Conservation (phyloP, 495 filamentous ascomycete genomes). For the Aspergillus diversus region DNA sequence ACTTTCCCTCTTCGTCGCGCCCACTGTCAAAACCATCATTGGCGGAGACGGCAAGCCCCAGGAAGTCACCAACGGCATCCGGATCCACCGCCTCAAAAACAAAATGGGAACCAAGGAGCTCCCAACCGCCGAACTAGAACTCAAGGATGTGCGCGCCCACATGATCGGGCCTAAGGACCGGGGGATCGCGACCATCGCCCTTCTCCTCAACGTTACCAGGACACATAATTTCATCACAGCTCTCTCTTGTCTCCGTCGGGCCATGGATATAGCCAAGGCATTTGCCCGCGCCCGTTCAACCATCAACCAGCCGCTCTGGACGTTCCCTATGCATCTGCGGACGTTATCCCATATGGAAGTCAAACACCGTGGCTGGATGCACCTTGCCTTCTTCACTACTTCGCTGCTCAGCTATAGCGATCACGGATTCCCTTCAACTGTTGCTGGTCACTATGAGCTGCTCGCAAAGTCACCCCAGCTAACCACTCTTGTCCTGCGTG, state of each 20-base stretch:
- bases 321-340: constrained; percentile 63
- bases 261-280: constrained; percentile 62
- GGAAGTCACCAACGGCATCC: constrained; percentile 62
- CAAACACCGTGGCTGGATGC: constrained; percentile 59
- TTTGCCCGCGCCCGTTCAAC: constrained; percentile 60
- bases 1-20: constrained; percentile 69
- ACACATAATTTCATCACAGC: constrained; percentile 64
- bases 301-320: constrained; percentile 52
- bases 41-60: neutral
- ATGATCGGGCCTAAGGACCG: constrained; percentile 64
- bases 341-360: constrained; percentile 59
- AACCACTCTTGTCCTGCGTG: constrained; percentile 57
- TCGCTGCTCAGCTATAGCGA: constrained; percentile 52
- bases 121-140: constrained; percentile 71
- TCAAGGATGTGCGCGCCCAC: constrained; percentile 64
- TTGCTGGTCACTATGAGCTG: constrained; percentile 19
- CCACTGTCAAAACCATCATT: constrained; percentile 53
- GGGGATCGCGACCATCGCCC: constrained; percentile 67
- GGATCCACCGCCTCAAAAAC: constrained; percentile 68
- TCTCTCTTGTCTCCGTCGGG: constrained; percentile 60
- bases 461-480: constrained; percentile 10
- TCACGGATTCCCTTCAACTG: constrained; percentile 24
- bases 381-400: constrained; percentile 63
- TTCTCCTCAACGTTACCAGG: constrained; percentile 70
- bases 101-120: constrained; percentile 72